Percentiles rank a stretch among this genome's conserved stretches.
Evolutionary conservation across 805 yeast species (phyloP).

Genomic region (Candida sakaeoensis): DNA sequence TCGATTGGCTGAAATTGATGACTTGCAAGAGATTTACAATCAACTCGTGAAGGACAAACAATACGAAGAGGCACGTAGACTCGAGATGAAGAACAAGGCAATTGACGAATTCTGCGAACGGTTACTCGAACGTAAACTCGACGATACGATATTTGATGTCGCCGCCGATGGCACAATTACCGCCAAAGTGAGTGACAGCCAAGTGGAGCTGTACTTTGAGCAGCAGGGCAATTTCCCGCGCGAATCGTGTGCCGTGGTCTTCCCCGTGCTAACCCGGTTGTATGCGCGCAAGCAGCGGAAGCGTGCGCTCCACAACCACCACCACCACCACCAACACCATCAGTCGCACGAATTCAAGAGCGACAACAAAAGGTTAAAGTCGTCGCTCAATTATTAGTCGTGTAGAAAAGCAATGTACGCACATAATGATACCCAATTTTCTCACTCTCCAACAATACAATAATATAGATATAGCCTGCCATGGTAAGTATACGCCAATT

Average conservation of each 20-base stretch:
- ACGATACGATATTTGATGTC: neutral
- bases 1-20: conserved; percentile 23
- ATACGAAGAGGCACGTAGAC: conserved; percentile 10
- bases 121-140: conserved; percentile 11
- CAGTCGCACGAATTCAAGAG: neutral
- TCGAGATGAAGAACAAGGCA: conserved; percentile 10
- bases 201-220: neutral
- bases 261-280: neutral
- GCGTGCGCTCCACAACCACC: no score
- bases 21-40: conserved; percentile 25
- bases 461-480: no score
- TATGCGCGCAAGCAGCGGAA: neutral
- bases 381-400: conserved; percentile 8
- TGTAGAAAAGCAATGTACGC: neutral
- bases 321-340: no score
- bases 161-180: neutral
- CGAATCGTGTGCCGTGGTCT: neutral
- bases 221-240: neutral
- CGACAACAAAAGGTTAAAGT: neutral
- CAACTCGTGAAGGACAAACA: conserved; percentile 19
- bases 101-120: conserved; percentile 14
- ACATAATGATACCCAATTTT: neutral
- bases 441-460: conserved; percentile 1
- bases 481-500: conserved; percentile 6
- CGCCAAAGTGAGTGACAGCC: neutral